A percentile compares a stretch with the other conserved stretches of the same genome.
Evolutionary conservation across 257 asterid genomes (phyloP).

Genomic region (Cinchona pubescens): DNA sequence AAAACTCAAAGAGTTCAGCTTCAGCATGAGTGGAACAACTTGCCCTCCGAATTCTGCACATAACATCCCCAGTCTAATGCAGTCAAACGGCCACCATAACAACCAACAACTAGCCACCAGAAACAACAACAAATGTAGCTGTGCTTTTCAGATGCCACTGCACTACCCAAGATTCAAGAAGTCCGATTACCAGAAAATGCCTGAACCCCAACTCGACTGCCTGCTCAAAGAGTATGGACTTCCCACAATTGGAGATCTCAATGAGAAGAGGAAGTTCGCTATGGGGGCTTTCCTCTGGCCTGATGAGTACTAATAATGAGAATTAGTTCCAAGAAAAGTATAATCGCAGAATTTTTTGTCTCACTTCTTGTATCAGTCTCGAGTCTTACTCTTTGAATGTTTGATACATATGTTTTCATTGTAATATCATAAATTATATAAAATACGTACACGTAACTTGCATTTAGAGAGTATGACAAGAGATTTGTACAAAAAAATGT

Average conservation of each 20-base stretch:
- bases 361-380: too few relatives aligned
- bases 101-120: not conserved
- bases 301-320: not conserved
- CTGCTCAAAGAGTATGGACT: constrained; percentile 28
- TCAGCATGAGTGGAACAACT: not conserved
- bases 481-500: too few relatives aligned
- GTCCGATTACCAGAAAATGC: constrained; percentile 27
- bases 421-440: too few relatives aligned
- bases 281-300: constrained; percentile 42
- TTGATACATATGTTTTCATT: too few relatives aligned
- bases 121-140: not conserved
- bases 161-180: constrained; percentile 30
- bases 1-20: not conserved
- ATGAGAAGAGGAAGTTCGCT: constrained; percentile 29
- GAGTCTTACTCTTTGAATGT: too few relatives aligned
- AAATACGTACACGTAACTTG: too few relatives aligned
- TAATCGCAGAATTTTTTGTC: too few relatives aligned
- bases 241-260: constrained; percentile 17
- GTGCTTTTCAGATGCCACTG: constrained; percentile 22
- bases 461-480: too few relatives aligned
- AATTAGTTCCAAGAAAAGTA: not conserved
- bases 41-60: not conserved
- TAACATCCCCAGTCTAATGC: not conserved
- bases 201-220: constrained; percentile 24
- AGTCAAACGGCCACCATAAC: constrained; percentile 5